Evolutionary conservation across 805 yeast genomes (phyloP).

Genomic region (Torulaspora delbrueckii): DNA sequence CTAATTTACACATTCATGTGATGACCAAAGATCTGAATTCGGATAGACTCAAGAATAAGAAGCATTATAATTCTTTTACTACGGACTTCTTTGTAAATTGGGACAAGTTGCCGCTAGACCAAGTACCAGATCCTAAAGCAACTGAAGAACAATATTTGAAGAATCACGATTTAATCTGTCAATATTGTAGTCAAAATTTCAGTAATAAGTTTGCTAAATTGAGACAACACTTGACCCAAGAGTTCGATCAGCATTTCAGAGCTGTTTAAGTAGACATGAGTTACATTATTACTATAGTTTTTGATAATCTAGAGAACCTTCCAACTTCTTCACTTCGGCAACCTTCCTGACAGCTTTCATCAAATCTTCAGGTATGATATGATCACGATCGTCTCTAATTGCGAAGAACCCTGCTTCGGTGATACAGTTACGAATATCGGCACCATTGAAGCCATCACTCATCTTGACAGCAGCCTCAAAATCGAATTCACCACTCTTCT

Average conservation of each 20-base stretch:
- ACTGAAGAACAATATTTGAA: conserved; percentile 36
- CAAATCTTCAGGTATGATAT: conserved; percentile 85
- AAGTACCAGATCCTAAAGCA: conserved; percentile 33
- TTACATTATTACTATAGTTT: conserved; percentile 50
- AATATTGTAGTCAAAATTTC: conserved; percentile 40
- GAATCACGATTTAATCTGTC: conserved; percentile 39
- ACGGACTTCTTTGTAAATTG: conserved; percentile 59
- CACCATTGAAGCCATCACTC: conserved; percentile 99
- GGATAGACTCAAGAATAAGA: conserved; percentile 49
- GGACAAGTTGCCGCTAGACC: conserved; percentile 42
- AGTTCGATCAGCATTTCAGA: conserved; percentile 30
- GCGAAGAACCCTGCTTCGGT: conserved; percentile 99
- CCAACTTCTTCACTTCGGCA: conserved; percentile 92
- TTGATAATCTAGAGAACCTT: conserved; percentile 92
- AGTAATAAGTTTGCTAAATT: conserved; percentile 40
- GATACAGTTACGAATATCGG: conserved; percentile 91
- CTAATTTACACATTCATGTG: conserved; percentile 68
- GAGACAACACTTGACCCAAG: conserved; percentile 40
- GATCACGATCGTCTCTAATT: conserved; percentile 94
- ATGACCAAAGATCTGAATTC: conserved; percentile 61
- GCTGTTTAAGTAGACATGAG: not conserved
- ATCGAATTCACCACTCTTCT: conserved; percentile 92
- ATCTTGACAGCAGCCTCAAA: conserved; percentile 95
- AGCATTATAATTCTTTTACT: conserved; percentile 68
- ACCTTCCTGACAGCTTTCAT: conserved; percentile 98